These are phyloP conservation scores for Taphrina pruni DNA, from an alignment of 1,139 yeast genomes.

Conservation along the genomic window DNA sequence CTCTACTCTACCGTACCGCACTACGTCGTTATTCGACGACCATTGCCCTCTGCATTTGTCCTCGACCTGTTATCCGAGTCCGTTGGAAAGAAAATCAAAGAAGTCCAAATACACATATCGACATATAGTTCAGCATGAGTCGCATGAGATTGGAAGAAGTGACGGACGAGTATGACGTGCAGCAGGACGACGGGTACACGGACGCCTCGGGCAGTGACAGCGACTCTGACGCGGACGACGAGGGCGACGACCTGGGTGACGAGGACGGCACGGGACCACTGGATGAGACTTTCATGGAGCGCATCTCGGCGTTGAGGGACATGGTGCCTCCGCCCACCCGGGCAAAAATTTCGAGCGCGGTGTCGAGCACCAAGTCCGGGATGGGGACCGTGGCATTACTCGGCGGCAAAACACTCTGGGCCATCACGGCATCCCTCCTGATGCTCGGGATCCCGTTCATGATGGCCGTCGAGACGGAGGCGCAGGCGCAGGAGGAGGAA, in stretches of 20 bases:
- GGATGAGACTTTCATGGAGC: conserved; percentile 82
- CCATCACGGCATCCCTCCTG: conserved; percentile 78
- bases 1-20: no score
- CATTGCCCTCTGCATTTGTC: no score
- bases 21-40: no score
- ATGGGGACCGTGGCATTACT: conserved; percentile 55
- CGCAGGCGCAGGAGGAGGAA: conserved; percentile 54
- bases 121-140: conserved; percentile 14
- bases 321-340: conserved; percentile 90
- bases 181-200: conserved; percentile 31
- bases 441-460: conserved; percentile 63
- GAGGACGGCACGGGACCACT: conserved; percentile 76
- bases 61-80: no score
- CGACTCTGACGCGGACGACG: conserved; percentile 49
- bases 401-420: conserved; percentile 83
- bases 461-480: conserved; percentile 82
- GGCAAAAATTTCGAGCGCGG: conserved; percentile 54
- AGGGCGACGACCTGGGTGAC: no score
- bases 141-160: conserved; percentile 41
- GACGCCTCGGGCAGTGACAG: conserved; percentile 41
- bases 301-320: conserved; percentile 89
- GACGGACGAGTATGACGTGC: conserved; percentile 43
- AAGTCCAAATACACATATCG: neutral
- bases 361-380: conserved; percentile 52
- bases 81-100: no score